Conservation (phyloP, 2,329 filamentous ascomycete species). For the Colletotrichum gloeosporioides region DNA sequence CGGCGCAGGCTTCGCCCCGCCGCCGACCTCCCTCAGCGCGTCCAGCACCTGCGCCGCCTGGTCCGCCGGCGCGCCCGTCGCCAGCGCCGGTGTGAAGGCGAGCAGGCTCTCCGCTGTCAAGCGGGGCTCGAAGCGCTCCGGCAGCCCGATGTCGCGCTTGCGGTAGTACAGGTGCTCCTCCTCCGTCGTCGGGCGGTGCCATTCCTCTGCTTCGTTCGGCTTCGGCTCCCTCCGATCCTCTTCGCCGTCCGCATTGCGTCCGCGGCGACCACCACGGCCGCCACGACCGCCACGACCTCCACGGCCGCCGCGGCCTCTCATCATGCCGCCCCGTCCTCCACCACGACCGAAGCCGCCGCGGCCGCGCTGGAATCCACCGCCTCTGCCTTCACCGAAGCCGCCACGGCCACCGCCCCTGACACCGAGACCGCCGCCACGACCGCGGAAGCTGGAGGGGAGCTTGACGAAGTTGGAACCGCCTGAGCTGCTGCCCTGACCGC, state of each 20-base stretch:
- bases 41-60: not conserved
- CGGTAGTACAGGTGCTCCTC: conserved; percentile 30
- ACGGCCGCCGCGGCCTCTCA: conserved; percentile 4
- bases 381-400: conserved; percentile 5
- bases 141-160: conserved; percentile 25
- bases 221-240: not conserved
- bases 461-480: conserved; percentile 12
- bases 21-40: not conserved
- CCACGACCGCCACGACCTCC: not conserved
- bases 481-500: not conserved
- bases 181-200: conserved; percentile 24
- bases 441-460: conserved; percentile 8
- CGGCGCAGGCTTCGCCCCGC: not conserved
- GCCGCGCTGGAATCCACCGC: not conserved
- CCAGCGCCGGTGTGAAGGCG: conserved; percentile 31
- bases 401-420: conserved; percentile 26
- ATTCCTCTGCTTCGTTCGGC: not conserved
- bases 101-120: not conserved
- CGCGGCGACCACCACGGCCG: conserved; percentile 25
- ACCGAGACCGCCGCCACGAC: not conserved
- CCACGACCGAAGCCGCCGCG: not conserved
- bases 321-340: conserved; percentile 24
- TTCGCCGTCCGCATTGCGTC: conserved; percentile 16
- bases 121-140: conserved; percentile 30
- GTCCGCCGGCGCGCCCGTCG: conserved; percentile 14